Evolutionary conservation across 164 flowering plant genomes (phyloP), one percentile per base, ranked within the genome.

Genomic region (Platanus orientalis): DNA sequence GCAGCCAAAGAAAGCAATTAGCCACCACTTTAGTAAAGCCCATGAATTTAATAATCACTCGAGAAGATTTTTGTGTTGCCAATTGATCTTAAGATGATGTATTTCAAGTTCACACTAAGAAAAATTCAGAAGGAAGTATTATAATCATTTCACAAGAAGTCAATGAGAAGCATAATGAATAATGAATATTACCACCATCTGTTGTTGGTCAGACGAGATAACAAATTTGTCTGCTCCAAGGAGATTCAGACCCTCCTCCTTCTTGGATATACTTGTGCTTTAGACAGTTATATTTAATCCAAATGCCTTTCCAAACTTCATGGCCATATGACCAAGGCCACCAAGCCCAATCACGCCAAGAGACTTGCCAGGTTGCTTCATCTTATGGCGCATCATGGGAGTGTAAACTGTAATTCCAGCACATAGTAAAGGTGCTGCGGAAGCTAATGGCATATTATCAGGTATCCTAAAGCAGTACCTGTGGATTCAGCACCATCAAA

Each of bases 271-370:
- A 71, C 82, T 80, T 11, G 86, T 80, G 74, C 83, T 82, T 42
- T 80, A 73, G 62, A 82, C 78, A n/a, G 82, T 82, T 1, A 82
- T 80, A 0, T 66, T 69, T 52, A 82, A 56, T 57, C 86, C 82
- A 56, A 80, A 82, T 53, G 82, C 86, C 72, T 82, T 82, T 5
- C 86, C 86, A 53, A 80, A 82, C 60, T 78, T 73, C 50, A 78
- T 83, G 17, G 86, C 86, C 76, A 82, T 62, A 71, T 82, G 86
- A 53, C 83, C 86, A 25, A 82, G 80, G 44, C 86, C 86, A 70
- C 86, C 86, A 3, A 82, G 78, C 32, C 86, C 86, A 54, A 82
- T 62, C 57, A 83, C 84, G 48, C 81, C 87, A 0, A 83, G 73
- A 60, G 81, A 76, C 60, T 79, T 83, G 36, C 87, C 84, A 60